phyloP scores from a whole-genome alignment of 495 filamentous ascomycete species.

The Ramalina intermedia region DNA sequence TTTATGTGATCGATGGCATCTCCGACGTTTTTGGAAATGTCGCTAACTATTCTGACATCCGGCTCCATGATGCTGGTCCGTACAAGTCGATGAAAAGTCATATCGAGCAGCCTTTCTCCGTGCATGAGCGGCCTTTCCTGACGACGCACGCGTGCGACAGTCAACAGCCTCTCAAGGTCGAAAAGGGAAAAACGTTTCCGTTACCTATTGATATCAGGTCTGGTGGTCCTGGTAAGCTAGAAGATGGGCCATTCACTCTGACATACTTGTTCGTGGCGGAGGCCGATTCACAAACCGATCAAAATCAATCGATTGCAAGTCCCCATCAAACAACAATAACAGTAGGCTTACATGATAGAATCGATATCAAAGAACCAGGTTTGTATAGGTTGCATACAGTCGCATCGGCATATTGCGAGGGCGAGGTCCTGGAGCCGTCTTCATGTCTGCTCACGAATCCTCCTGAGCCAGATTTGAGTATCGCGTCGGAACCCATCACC shows the following conservation, averaged over 20 bases:
- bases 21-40: constrained; percentile 79
- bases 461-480: constrained; percentile 62
- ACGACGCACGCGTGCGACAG: constrained; percentile 60
- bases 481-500: constrained; percentile 63
- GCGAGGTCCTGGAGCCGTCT: constrained; percentile 82
- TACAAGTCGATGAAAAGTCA: constrained; percentile 40
- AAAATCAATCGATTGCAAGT: constrained; percentile 44
- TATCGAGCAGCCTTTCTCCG: constrained; percentile 62
- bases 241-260: constrained; percentile 41
- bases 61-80: constrained; percentile 47
- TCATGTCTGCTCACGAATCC: constrained; percentile 84
- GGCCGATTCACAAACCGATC: constrained; percentile 44
- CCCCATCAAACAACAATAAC: constrained; percentile 36
- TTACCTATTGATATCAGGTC: constrained; percentile 62
- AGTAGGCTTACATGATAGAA: constrained; percentile 33
- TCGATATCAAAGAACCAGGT: constrained; percentile 57
- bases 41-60: constrained; percentile 54
- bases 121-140: constrained; percentile 71
- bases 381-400: constrained; percentile 72
- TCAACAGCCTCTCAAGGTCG: constrained; percentile 64
- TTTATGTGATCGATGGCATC: constrained; percentile 82
- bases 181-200: constrained; percentile 50
- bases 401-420: constrained; percentile 63
- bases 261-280: constrained; percentile 57
- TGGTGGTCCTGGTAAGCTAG: constrained; percentile 29